A percentile compares a stretch with the other conserved stretches of the same genome.
These are phyloP conservation scores for Pilaira anomala DNA, from an alignment of 192 early-diverging fungal genomes.

Conservation along the genomic window DNA sequence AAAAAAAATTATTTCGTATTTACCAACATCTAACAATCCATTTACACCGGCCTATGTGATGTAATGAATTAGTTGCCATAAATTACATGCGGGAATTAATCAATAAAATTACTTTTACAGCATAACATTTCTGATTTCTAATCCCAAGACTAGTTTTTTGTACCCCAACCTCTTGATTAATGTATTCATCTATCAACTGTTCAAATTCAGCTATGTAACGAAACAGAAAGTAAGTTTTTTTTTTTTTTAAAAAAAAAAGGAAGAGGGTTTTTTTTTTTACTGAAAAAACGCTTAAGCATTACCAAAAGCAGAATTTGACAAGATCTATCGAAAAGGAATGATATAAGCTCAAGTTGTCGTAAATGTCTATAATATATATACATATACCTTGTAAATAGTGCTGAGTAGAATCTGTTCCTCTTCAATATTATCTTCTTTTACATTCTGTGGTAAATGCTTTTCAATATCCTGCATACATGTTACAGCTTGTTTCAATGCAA, in stretches of 20 bases:
- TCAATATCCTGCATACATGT: constrained; percentile 1
- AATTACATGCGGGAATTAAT: no score
- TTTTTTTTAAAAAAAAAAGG: not conserved
- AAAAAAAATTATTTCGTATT: no score
- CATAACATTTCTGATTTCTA: constrained; percentile 83
- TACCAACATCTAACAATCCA: constrained; percentile 82
- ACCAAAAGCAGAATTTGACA: not conserved
- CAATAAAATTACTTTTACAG: constrained; percentile 58
- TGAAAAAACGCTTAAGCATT: not conserved
- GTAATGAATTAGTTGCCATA: not conserved
- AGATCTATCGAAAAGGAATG: constrained; percentile 42
- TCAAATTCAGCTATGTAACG: not conserved
- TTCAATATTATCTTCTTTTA: not conserved
- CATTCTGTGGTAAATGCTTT: not conserved
- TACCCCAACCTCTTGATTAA: constrained; percentile 59
- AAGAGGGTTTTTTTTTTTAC: not conserved
- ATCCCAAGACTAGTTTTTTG: constrained; percentile 75
- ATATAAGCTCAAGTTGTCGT: no score
- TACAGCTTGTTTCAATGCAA: constrained; percentile 69
- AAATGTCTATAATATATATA: no score
- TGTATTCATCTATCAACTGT: constrained; percentile 41
- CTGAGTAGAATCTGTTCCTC: not conserved
- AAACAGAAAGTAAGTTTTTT: not conserved
- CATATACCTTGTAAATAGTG: constrained; percentile 17
- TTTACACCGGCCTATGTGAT: constrained; percentile 66